Evolutionary conservation across 2,329 filamentous ascomycete species (phyloP), one percentile per base, ranked within the genome.

Genomic region (Neofusicoccum cordaticola): DNA sequence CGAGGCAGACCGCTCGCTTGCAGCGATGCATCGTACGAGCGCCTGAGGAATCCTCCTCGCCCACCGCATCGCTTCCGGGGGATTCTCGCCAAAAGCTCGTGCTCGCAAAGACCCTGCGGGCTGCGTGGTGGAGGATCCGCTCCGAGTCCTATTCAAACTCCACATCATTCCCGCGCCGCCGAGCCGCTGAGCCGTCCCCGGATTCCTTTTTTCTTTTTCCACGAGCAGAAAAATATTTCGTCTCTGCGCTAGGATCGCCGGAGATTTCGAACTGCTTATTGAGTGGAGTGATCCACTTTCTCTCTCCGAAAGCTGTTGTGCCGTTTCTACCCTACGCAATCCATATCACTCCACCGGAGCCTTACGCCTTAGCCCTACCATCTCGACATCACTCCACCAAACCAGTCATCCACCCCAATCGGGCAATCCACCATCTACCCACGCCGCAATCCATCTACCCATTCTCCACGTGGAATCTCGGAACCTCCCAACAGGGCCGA

Each of bases 321-420:
- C 19, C 19, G 19, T 19, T 37, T 19, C 52, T 56, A n/a, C 27
- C 27, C 27, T 31, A 31, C 27, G 27, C 27, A 56, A 42, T 56
- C 52, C 52, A 41, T 44, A 58, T 58, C 53, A 58, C 53, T 58
- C 53, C 53, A 58, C 53, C 39, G n/a, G 34, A 58, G 53, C 22
- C 53, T 17, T 58, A 34, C 53, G 22, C 19, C 15, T 22, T 39
- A 39, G 37, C 37, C 37, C 13, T 39, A 39, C 37, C 11, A 15
- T 11, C 9, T 42, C 9, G 19, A 12, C 27, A 17, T 58, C 53
- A 58, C 53, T 45, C 53, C 52, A 56, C 52, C 52, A 22, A 44
- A 19, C 37, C 42, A 45, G 8, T 7, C 42, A 4, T 15, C 42
- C 42, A n/a, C 17, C n/a, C 15, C 42, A 3, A 45, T 45, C 42